These are phyloP conservation scores for Sordaria brevicollis DNA, from an alignment of 495 filamentous ascomycete species.

Conservation along the genomic window DNA sequence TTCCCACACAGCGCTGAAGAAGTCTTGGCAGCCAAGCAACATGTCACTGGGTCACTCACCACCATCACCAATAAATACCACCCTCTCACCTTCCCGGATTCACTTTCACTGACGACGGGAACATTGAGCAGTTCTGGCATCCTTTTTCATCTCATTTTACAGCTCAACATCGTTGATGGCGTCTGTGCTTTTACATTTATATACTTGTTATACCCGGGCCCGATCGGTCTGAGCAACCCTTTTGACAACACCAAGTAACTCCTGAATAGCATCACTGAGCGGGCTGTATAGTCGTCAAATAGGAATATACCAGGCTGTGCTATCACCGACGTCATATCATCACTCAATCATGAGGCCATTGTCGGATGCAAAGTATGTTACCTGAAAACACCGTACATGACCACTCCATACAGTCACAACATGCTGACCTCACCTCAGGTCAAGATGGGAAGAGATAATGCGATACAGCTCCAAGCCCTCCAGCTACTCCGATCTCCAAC, in stretches of 20 bases:
- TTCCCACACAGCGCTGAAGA: not conserved
- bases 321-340: not conserved
- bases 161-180: not conserved
- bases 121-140: not conserved
- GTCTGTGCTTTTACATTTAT: not conserved
- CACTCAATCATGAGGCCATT: conserved; percentile 46
- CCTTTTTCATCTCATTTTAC: not conserved
- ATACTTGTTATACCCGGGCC: too few relatives aligned
- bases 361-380: conserved; percentile 48
- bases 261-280: not conserved
- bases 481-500: conserved; percentile 54
- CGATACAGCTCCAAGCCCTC: conserved; percentile 34
- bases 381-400: not conserved
- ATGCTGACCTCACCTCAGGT: conserved; percentile 19
- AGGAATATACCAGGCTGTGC: not conserved
- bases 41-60: not conserved
- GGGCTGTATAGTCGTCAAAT: not conserved
- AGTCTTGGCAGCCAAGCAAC: not conserved
- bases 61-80: not conserved
- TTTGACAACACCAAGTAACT: not conserved
- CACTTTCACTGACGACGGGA: not conserved
- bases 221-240: not conserved
- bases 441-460: conserved; percentile 57
- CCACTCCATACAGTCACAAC: not conserved
- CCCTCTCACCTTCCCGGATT: not conserved